Evolutionary conservation across 768 basidiomycete species (phyloP), one percentile per base, ranked within the genome.

Genomic region (Cubamyces lactineus): DNA sequence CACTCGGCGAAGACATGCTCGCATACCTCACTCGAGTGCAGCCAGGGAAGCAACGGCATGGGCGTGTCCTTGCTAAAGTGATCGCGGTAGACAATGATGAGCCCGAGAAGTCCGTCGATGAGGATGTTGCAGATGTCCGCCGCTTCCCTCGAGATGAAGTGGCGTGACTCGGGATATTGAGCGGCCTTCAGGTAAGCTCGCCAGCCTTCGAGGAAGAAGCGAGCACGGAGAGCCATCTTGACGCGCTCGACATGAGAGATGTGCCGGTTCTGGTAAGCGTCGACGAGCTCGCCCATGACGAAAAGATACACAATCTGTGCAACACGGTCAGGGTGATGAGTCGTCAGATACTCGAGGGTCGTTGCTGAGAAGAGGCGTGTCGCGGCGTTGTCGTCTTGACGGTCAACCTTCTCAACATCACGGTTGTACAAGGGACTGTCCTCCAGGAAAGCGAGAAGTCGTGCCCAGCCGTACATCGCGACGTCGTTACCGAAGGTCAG

Each of bases 381-480:
- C 0, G 80, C 81, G 0, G 80, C 80, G 59, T 68, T 71, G 62
- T 83, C 79, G 66, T 82, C 81, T 70, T 83, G 79, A 0, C 73
- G 63, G 55, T 83, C 79, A 0, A 79, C 28, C 47, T 75, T 75
- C 17, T 77, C 73, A 1, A 82, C 75, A 61, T 78, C 76, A 0
- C 72, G 71, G 4, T 30, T 38, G 53, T 71, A 75, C 0, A 77
- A 57, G 1, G 77, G 73, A 12, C 67, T 61, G 1, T 46, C 53
- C 1, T 45, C 28, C 11, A 52, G 48, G 23, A 53, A 51, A 0
- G 68, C 72, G 28, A 55, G 28, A 7, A 42, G 17, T 5, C 42
- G 30, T 7, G 43, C 26, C 11, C 26, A 45, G 30, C 1, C 58
- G 65, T 60, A 69, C 67, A 40, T 57, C 51, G 49, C 62, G 30